Base-by-base conservation (phyloP, 1,139 yeast genomes). In the Sugiyamaella paludigena region DNA sequence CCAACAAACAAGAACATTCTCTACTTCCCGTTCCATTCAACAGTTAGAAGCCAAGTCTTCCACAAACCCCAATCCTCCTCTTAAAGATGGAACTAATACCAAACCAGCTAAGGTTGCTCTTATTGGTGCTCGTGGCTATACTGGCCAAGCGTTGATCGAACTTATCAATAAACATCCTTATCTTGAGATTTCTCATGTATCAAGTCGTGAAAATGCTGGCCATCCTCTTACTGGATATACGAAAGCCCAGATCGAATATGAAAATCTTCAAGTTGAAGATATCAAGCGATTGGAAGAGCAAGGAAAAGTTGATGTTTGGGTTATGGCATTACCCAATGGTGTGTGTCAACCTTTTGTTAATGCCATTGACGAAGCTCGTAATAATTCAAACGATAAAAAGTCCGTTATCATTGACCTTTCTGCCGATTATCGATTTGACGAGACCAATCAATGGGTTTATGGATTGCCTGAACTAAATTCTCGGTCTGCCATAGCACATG, bases 301-400 rank as follows among this genome's bases (percentile, higher is more conserved):
- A 40, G 81, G 83, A 41, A 87, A 81, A 48, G 87, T 92, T 48
- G 98, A 94, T 63, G 84, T 91, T 50, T 92, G 99, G 98, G 95
- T 94, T 34, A 92, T 94, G 98, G 98, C 98, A 1, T 78, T 94
- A 62, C 98, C 99, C 55, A 92, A 92, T 66, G 97, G 97, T 48
- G 97, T 92, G 40, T 92, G 98, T 73, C 86, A 86, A 71, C 98
- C 98, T 49, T 91, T 92, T 72, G 98, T 92, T 36, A 89, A 87
- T 36, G 96, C 98, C 15, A 87, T 92, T 62, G 92, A 87, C 62
- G 74, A 82, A 15, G 86, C 82, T 26, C 55, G 54, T 45, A 48
- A 54, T 39, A 64, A 69, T 16, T 19, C 24, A 3, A 19, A 5
- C 24, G 69, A 71, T 29, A 75, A 77, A 53, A 71, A 75, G 44